Evolutionary conservation across 495 filamentous ascomycete genomes (phyloP).

Genomic region (Neurospora sublineolata): DNA sequence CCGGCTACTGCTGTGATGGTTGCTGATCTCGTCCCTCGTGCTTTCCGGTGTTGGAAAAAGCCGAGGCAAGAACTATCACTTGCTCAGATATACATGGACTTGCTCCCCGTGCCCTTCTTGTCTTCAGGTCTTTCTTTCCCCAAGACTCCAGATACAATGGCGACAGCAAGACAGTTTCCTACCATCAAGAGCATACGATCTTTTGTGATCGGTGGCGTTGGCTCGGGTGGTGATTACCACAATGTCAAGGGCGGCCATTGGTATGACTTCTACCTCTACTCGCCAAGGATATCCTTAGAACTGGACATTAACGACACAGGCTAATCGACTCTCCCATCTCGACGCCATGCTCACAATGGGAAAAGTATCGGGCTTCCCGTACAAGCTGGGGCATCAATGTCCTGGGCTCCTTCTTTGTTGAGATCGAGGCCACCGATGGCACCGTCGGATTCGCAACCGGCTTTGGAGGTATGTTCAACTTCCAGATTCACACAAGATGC

Average conservation of each 20-base stretch:
- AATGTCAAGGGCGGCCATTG: conserved; percentile 90
- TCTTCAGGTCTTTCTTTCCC: neutral
- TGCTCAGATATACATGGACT: neutral
- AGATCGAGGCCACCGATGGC: conserved; percentile 78
- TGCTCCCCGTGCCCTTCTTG: neutral
- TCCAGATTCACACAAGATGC: neutral
- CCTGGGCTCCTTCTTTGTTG: conserved; percentile 84
- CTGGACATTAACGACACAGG: conserved; percentile 27
- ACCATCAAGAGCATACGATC: conserved; percentile 72
- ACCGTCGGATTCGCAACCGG: conserved; percentile 87
- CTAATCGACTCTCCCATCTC: conserved; percentile 83
- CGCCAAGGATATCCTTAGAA: neutral
- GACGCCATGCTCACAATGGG: conserved; percentile 81
- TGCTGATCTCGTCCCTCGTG: neutral
- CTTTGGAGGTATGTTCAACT: conserved; percentile 55
- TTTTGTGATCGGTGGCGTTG: conserved; percentile 74
- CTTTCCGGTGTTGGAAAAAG: neutral
- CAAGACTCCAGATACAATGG: conserved; percentile 20
- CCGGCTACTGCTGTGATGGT: neutral
- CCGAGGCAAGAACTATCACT: neutral
- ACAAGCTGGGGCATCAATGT: conserved; percentile 96
- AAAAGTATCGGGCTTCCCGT: conserved; percentile 72
- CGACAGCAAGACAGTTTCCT: conserved; percentile 44
- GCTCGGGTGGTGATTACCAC: conserved; percentile 85
- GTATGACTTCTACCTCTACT: conserved; percentile 22